Conservation (phyloP, 2,329 filamentous ascomycete species). For the Sporothrix humicola region DNA sequence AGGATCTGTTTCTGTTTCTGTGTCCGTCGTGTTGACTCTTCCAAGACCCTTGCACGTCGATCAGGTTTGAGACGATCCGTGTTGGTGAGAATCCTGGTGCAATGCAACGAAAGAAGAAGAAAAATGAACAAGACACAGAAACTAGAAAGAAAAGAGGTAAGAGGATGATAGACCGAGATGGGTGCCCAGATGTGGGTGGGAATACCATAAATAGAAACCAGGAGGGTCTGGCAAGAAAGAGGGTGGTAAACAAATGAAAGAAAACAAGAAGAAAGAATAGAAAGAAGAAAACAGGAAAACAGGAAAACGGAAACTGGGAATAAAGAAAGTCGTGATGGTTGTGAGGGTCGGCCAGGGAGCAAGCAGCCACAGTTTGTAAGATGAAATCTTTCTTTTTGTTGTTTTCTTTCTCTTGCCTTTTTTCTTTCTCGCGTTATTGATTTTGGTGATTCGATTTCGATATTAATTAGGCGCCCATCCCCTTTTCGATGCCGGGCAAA, state of each 20-base stretch:
- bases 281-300: not conserved
- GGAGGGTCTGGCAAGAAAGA: not conserved
- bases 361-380: not conserved
- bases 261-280: conserved; percentile 11
- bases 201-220: conserved; percentile 29
- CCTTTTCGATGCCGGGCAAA: conserved; percentile 6
- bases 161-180: not conserved
- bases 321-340: conserved; percentile 18
- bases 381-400: not conserved
- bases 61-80: not conserved
- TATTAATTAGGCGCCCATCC: conserved; percentile 7
- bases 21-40: not conserved
- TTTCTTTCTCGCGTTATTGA: not conserved
- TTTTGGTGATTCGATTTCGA: no score
- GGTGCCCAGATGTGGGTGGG: conserved; percentile 5
- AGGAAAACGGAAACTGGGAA: not conserved
- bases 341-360: not conserved
- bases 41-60: conserved; percentile 15
- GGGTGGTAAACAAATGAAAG: not conserved
- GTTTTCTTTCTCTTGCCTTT: not conserved
- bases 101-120: not conserved
- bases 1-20: not conserved
- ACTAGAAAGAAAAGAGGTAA: not conserved
- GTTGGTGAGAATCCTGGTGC: not conserved
- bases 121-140: not conserved